Base-by-base conservation (phyloP, 208 protist species). In the Trypanosoma theileri region DNA sequence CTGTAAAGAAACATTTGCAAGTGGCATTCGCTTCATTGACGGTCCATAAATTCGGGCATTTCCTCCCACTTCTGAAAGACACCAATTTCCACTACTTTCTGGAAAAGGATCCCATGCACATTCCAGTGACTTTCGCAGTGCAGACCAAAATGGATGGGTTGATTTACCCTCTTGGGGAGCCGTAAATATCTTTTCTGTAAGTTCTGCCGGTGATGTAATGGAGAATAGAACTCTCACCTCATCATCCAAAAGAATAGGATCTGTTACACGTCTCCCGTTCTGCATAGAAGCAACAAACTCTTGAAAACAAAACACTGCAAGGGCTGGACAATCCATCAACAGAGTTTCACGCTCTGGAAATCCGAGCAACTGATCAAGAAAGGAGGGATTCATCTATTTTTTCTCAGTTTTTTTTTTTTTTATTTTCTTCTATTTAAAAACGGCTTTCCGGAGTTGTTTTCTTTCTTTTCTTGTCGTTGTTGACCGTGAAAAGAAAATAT, bases 241-340 rank as follows among this genome's bases (percentile, higher is more conserved):
- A 77, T 87, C 80, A 41, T 82, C 63, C 8, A 62, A 50, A 35
- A 63, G 26, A 21, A 89, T 73, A 21, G 80, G 75, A 71, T 95
- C 89, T 42, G 31, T 22, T 12, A 81, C 22, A 13, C 59, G 69
- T 52, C 64, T 66, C 22, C 73, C 80, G 0, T 57, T 48, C 22
- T 57, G 51, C 16, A 88, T 58, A 12, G 72, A 77, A 0, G 79
- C 75, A 14, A 88, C 73, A 17, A 94, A 65, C 66, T 92, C 85
- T 59, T 92, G 81, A 59, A 86, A 93, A 42, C 55, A 67, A 7
- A 91, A 65, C 8, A 86, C 59, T 40, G 84, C 59, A 21, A 94
- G 68, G 14, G 91, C 86, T n/a, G 88, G 91, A 52, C 88, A 94
- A 46, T 86, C 74, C 13, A 66, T 35, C 51, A 91, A 72, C 14